Percentiles rank a stretch among this genome's conserved stretches.
Conservation (phyloP, 768 basidiomycete genomes). For the Pisolithus albus region DNA sequence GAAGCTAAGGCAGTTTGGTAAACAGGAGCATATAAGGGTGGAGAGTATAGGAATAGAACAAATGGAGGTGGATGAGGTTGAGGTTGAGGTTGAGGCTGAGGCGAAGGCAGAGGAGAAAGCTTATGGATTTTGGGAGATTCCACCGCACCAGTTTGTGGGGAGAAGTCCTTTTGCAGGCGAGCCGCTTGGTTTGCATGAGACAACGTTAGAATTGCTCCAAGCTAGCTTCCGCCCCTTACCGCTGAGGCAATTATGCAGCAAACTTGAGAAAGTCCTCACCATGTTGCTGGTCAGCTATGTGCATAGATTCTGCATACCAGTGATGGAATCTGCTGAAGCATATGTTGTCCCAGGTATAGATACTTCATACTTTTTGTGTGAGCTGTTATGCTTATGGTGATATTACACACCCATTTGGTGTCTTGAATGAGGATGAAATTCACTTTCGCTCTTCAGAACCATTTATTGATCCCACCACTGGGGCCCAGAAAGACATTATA, state of each 20-base stretch:
- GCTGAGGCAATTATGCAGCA: slow-evolving; percentile 34
- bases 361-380: neutral
- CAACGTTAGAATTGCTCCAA: slow-evolving; percentile 50
- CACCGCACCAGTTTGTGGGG: neutral
- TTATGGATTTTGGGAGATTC: slow-evolving; percentile 10
- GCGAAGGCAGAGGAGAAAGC: slow-evolving; percentile 19
- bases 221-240: slow-evolving; percentile 55
- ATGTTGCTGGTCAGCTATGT: slow-evolving; percentile 42
- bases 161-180: slow-evolving; percentile 16
- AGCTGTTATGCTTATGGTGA: neutral
- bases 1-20: slow-evolving; percentile 26
- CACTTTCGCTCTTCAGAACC: slow-evolving; percentile 45
- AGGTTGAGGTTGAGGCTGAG: too few relatives aligned
- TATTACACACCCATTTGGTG: slow-evolving; percentile 51
- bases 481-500: slow-evolving; percentile 38
- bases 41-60: too few relatives aligned
- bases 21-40: slow-evolving; percentile 23
- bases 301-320: slow-evolving; percentile 52
- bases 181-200: slow-evolving; percentile 32
- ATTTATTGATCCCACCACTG: slow-evolving; percentile 23
- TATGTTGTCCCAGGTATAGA: slow-evolving; percentile 61
- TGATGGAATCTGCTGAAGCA: slow-evolving; percentile 47
- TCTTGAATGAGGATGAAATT: slow-evolving; percentile 56
- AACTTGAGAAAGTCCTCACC: slow-evolving; percentile 42
- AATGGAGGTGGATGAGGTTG: neutral